Percentiles rank a stretch among this genome's conserved stretches.
Evolutionary conservation across 176 grass and related monocot species (phyloP).

Genomic region (Oryza glaberrima): DNA sequence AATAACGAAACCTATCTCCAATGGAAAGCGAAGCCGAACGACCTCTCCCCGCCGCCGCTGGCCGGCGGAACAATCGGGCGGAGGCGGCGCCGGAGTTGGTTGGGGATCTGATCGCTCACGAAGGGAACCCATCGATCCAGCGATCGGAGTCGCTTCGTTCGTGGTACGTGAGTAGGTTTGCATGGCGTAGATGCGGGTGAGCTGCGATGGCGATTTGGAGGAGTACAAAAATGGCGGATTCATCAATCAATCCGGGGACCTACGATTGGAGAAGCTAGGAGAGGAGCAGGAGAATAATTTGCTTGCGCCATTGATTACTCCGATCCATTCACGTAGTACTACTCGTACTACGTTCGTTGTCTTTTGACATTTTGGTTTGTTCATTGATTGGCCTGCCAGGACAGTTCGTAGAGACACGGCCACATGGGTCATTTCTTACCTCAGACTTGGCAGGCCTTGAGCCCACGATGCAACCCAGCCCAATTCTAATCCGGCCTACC

Average conservation of each 20-base stretch:
- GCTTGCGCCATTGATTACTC: background rate
- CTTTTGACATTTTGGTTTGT: constrained; percentile 19
- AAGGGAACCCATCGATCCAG: no score
- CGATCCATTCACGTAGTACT: background rate
- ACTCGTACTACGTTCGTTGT: background rate
- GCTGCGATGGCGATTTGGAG: background rate
- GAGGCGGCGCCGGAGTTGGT: background rate
- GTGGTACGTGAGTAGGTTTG: background rate
- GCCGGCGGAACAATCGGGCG: no score
- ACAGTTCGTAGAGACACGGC: background rate
- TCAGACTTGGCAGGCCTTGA: no score
- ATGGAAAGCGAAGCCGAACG: background rate
- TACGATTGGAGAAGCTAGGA: background rate
- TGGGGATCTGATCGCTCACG: background rate
- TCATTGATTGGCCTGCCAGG: constrained; percentile 18
- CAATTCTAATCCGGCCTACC: background rate
- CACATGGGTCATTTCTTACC: background rate
- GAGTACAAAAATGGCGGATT: background rate
- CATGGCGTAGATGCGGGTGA: background rate
- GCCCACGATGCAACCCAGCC: background rate
- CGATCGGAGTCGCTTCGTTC: no score
- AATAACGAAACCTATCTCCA: no score
- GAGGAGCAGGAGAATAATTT: background rate
- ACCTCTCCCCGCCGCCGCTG: no score
- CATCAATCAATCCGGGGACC: background rate